A percentile compares a stretch with the other conserved stretches of the same genome.
Evolutionary conservation across 306 rosid genomes (phyloP).

Genomic region (Cucurbita argyrosperma): DNA sequence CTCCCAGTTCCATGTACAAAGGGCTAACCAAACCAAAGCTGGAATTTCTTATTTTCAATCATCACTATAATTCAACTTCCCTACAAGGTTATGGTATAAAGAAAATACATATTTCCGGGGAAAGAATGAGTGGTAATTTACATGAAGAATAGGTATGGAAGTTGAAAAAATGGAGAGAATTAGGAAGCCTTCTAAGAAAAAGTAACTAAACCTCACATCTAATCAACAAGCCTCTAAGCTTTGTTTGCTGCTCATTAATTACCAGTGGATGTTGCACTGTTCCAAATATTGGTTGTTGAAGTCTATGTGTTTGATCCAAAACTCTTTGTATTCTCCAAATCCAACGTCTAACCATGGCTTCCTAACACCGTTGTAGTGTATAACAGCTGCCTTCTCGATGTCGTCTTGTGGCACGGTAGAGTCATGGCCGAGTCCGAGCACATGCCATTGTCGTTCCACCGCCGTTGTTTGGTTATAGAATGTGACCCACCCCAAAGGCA

Average conservation of each 20-base stretch:
- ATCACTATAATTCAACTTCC: slow-evolving; percentile 34
- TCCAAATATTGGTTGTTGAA: slow-evolving; percentile 52
- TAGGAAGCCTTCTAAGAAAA: slow-evolving; percentile 7
- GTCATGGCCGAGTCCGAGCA: slow-evolving; percentile 72
- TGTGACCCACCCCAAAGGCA: slow-evolving; percentile 87
- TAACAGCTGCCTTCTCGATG: slow-evolving; percentile 67
- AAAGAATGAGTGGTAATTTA: slow-evolving; percentile 31
- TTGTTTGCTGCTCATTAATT: slow-evolving; percentile 13
- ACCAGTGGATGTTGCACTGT: slow-evolving; percentile 75
- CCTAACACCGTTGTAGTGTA: slow-evolving; percentile 79
- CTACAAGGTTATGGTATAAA: slow-evolving; percentile 12
- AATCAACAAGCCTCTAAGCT: not conserved
- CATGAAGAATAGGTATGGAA: slow-evolving; percentile 39
- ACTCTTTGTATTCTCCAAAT: slow-evolving; percentile 45
- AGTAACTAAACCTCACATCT: slow-evolving; percentile 1
- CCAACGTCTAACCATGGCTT: slow-evolving; percentile 93
- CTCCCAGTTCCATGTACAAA: not conserved
- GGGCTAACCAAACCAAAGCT: not conserved
- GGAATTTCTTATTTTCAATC: slow-evolving; percentile 21
- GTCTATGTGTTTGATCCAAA: slow-evolving; percentile 56
- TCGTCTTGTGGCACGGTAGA: slow-evolving; percentile 17
- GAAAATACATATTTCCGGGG: slow-evolving; percentile 9
- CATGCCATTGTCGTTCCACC: slow-evolving; percentile 74
- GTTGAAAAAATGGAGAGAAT: slow-evolving; percentile 30
- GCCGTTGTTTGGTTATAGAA: slow-evolving; percentile 51